Percentiles rank a stretch among this genome's conserved stretches.
phyloP scores from a whole-genome alignment of 1,139 yeast species.

The Yamadazyma atmosphaerica region DNA sequence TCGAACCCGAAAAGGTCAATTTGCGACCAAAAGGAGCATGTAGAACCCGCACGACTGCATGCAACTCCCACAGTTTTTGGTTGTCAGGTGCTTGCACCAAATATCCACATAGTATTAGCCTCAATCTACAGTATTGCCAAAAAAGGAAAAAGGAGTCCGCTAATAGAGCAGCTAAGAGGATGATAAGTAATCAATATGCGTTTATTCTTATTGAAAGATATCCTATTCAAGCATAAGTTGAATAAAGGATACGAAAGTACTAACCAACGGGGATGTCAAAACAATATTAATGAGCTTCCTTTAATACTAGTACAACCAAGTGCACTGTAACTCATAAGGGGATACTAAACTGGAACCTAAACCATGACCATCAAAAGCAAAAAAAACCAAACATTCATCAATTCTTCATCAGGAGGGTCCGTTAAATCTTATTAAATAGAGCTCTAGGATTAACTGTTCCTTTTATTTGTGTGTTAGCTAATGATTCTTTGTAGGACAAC shows the following conservation, averaged over 20 bases:
- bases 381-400: not conserved
- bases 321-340: conserved; percentile 1
- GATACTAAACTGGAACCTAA: not conserved
- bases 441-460: conserved; percentile 41
- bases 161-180: too few relatives aligned
- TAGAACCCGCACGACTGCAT: not conserved
- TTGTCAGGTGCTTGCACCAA: conserved; percentile 1
- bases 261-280: not conserved
- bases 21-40: not conserved
- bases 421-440: conserved; percentile 39
- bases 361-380: not conserved
- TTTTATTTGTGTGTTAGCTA: conserved; percentile 20
- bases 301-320: not conserved
- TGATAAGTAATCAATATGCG: too few relatives aligned
- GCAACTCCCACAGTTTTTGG: not conserved
- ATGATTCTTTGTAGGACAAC: conserved; percentile 40
- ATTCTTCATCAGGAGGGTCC: not conserved
- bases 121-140: not conserved
- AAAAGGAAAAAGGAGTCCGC: not conserved
- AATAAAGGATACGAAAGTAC: not conserved
- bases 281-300: conserved; percentile 1
- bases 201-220: too few relatives aligned
- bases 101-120: not conserved
- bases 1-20: not conserved
- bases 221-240: too few relatives aligned